These are phyloP conservation scores for Endogone sp. DNA, from an alignment of 192 early-diverging fungal genomes.

Conservation along the genomic window DNA sequence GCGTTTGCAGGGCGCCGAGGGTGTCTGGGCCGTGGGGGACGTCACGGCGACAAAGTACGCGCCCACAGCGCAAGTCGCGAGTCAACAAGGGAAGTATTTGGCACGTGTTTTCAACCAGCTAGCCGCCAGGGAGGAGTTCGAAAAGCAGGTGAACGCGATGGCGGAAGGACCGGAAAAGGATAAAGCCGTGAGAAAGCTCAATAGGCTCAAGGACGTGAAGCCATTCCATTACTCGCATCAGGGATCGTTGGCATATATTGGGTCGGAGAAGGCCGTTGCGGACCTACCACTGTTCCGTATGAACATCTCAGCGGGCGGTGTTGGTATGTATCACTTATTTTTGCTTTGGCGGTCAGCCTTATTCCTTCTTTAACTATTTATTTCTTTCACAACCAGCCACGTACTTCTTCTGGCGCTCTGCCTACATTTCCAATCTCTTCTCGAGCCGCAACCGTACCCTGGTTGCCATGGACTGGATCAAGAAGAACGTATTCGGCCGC, in stretches of 20 bases:
- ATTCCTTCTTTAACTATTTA: not conserved
- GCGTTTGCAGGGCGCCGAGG: constrained; percentile 54
- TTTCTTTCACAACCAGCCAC: not conserved
- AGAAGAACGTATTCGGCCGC: constrained; percentile 86
- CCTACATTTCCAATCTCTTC: constrained; percentile 78
- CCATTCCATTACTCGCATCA: constrained; percentile 79
- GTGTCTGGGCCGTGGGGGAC: constrained; percentile 73
- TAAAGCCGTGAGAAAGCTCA: constrained; percentile 20
- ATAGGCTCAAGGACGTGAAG: constrained; percentile 34
- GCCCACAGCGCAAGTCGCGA: constrained; percentile 88
- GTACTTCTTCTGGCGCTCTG: constrained; percentile 1
- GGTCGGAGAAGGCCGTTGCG: constrained; percentile 66
- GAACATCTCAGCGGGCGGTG: constrained; percentile 60
- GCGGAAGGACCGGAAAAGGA: constrained; percentile 15
- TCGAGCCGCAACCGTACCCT: constrained; percentile 77
- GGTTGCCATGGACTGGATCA: constrained; percentile 89
- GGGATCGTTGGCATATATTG: constrained; percentile 50
- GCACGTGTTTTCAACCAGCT: constrained; percentile 67
- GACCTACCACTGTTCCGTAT: constrained; percentile 79
- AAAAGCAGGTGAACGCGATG: constrained; percentile 13
- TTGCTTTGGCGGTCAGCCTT: constrained; percentile 15
- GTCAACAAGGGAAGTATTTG: constrained; percentile 88
- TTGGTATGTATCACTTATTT: constrained; percentile 17
- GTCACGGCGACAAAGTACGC: constrained; percentile 72
- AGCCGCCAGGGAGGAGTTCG: constrained; percentile 39